A percentile compares a stretch with the other conserved stretches of the same genome.
Evolutionary conservation across 202 grass and related monocot species (phyloP).

Genomic region (Zoysia matrella): DNA sequence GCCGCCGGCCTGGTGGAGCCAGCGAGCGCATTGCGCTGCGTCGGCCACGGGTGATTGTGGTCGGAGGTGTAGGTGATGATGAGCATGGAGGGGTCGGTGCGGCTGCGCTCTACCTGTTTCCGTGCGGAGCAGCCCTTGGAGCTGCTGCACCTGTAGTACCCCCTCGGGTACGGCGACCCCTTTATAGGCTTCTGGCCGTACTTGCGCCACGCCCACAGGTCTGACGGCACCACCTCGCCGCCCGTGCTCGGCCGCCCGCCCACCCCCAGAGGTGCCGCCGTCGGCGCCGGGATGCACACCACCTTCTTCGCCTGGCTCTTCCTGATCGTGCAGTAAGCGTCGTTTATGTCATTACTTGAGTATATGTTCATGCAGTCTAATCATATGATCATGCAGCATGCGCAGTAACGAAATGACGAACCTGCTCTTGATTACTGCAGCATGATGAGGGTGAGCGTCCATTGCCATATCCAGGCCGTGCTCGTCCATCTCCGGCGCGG

Average conservation of each 20-base stretch:
- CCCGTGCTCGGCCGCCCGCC: conserved; percentile 56
- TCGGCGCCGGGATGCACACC: conserved; percentile 87
- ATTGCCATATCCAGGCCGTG: conserved; percentile 26
- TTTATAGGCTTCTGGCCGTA: conserved; percentile 99
- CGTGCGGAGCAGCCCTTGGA: conserved; percentile 90
- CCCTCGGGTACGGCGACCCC: conserved; percentile 93
- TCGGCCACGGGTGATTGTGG: conserved; percentile 97
- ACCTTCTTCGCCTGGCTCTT: conserved; percentile 92
- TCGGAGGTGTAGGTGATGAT: conserved; percentile 98
- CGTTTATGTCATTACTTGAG: not conserved
- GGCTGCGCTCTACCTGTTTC: conserved; percentile 98
- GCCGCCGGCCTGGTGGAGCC: conserved; percentile 56
- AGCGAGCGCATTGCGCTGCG: conserved; percentile 81
- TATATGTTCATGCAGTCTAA: not conserved
- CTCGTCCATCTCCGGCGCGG: conserved; percentile 18
- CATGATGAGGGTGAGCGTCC: conserved; percentile 17
- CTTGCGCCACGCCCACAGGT: conserved; percentile 99
- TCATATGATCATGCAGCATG: not conserved
- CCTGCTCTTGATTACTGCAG: conserved; percentile 52
- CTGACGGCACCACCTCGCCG: conserved; percentile 92
- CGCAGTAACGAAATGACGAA: not conserved
- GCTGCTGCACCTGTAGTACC: conserved; percentile 96
- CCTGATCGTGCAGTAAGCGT: conserved; percentile 28
- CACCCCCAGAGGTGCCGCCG: conserved; percentile 51
- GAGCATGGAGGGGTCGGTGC: conserved; percentile 89